Evolutionary conservation across 208 protist species (phyloP).

Genomic region (Trypanosoma cruzi): DNA sequence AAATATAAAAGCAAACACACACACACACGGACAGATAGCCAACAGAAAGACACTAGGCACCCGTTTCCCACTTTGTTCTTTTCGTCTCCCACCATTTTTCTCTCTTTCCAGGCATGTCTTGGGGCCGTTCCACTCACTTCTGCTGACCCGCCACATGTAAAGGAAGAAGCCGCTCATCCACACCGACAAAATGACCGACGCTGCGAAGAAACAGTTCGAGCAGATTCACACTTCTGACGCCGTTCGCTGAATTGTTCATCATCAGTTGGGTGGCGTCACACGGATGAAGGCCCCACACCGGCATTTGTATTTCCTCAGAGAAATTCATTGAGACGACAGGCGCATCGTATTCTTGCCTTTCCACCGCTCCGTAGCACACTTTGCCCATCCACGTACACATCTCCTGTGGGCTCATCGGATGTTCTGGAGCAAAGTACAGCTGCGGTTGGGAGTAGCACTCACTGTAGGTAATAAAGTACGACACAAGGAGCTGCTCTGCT

Average conservation of each 20-base stretch:
- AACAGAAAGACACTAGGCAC: neutral
- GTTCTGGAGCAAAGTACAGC: slow-evolving; percentile 41
- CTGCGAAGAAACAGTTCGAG: slow-evolving; percentile 46
- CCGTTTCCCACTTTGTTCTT: neutral
- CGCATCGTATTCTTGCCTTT: slow-evolving; percentile 10
- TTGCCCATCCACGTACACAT: slow-evolving; percentile 26
- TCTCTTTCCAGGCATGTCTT: neutral
- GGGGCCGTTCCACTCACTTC: neutral
- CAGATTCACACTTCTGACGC: slow-evolving; percentile 25
- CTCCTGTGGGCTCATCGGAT: slow-evolving; percentile 18
- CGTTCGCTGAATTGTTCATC: slow-evolving; percentile 18
- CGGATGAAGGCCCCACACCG: slow-evolving; percentile 57
- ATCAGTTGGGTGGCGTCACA: slow-evolving; percentile 61
- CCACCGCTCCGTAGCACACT: slow-evolving; percentile 17
- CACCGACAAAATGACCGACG: slow-evolving; percentile 34
- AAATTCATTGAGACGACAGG: slow-evolving; percentile 35
- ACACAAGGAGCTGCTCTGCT: slow-evolving; percentile 19
- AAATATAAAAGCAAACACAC: neutral
- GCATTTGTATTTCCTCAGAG: slow-evolving; percentile 44
- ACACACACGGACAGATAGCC: neutral
- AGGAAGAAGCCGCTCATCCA: slow-evolving; percentile 25
- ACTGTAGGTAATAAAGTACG: slow-evolving; percentile 32
- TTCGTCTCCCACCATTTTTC: neutral
- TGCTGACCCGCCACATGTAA: neutral
- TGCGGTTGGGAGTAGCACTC: slow-evolving; percentile 45